Evolutionary conservation across 2,329 filamentous ascomycete species (phyloP).

Genomic region (Dothidotthia symphoricarpi): DNA sequence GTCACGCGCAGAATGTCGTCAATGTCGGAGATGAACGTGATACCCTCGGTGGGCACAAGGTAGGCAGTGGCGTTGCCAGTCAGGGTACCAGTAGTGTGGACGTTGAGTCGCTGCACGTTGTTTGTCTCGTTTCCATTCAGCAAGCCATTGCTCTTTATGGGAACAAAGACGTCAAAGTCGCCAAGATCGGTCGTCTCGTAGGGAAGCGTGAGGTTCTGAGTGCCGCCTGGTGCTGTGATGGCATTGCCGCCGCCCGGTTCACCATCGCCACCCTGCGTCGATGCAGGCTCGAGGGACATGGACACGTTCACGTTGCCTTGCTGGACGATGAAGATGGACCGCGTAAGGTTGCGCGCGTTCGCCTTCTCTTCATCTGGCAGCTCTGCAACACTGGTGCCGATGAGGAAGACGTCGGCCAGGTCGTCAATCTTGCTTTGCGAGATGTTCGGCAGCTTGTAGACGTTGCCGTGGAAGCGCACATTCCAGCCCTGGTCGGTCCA

Average conservation of each 20-base stretch:
- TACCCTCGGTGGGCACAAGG: constrained; percentile 66
- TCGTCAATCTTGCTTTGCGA: constrained; percentile 63
- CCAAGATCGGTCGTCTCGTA: constrained; percentile 65
- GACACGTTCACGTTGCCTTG: constrained; percentile 64
- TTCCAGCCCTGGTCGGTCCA: constrained; percentile 78
- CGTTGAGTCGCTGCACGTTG: constrained; percentile 65
- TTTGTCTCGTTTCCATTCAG: constrained; percentile 63
- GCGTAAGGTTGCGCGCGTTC: constrained; percentile 71
- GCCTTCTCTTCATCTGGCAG: constrained; percentile 60
- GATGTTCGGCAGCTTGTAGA: constrained; percentile 76
- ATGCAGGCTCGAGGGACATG: constrained; percentile 61
- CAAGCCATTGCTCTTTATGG: constrained; percentile 57
- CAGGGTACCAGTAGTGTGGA: constrained; percentile 63
- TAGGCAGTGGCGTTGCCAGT: constrained; percentile 75
- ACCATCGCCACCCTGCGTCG: constrained; percentile 55
- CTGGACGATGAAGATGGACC: constrained; percentile 72
- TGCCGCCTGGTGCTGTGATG: constrained; percentile 57
- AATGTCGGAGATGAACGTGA: constrained; percentile 74
- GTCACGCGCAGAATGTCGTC: constrained; percentile 79
- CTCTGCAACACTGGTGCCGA: constrained; percentile 61
- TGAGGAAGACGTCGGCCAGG: constrained; percentile 68
- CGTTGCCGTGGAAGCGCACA: constrained; percentile 72
- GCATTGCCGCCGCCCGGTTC: constrained; percentile 51
- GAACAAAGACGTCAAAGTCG: constrained; percentile 71
- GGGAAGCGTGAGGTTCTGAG: constrained; percentile 63